Percentiles rank a stretch among this genome's conserved stretches.
Evolutionary conservation across 352 stramenopile species (phyloP).

Genomic region (Globisporangium iwayamae): DNA sequence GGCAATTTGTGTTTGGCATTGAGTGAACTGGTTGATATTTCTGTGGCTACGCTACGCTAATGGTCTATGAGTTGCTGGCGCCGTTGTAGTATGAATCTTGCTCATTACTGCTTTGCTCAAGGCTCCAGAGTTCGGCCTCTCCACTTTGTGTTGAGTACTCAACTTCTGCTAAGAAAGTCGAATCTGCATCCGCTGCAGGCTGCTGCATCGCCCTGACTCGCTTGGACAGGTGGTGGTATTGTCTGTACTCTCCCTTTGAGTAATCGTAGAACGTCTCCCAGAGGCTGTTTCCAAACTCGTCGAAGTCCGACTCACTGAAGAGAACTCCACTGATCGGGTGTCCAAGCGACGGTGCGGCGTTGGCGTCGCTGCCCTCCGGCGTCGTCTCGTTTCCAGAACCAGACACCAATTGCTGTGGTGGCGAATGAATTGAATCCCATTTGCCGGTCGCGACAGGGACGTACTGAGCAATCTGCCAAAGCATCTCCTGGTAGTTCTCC

Average conservation of each 20-base stretch:
- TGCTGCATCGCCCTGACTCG: slow-evolving; percentile 27
- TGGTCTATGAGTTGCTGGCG: neutral
- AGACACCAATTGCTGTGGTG: neutral
- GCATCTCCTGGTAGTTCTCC: slow-evolving; percentile 62
- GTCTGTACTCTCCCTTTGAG: slow-evolving; percentile 42
- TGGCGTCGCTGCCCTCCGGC: neutral
- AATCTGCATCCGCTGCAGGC: neutral
- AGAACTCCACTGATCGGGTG: slow-evolving; percentile 12
- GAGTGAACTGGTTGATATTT: neutral
- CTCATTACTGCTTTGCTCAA: neutral
- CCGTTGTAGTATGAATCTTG: neutral
- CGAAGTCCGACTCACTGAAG: slow-evolving; percentile 43
- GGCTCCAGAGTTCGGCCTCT: neutral
- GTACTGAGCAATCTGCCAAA: slow-evolving; percentile 60
- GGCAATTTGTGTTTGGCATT: neutral
- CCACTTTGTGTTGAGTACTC: neutral
- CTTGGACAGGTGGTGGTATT: slow-evolving; percentile 69
- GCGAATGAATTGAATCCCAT: slow-evolving; percentile 18
- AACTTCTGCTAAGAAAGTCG: neutral
- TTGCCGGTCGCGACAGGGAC: slow-evolving; percentile 41
- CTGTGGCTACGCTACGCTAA: neutral
- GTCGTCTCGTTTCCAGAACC: neutral
- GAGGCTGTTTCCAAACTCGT: slow-evolving; percentile 48
- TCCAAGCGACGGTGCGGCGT: neutral
- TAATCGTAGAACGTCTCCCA: slow-evolving; percentile 77